A percentile compares a stretch with the other conserved stretches of the same genome.
These are phyloP conservation scores for Stephania japonica DNA, from an alignment of 164 flowering plant genomes.

Conservation along the genomic window DNA sequence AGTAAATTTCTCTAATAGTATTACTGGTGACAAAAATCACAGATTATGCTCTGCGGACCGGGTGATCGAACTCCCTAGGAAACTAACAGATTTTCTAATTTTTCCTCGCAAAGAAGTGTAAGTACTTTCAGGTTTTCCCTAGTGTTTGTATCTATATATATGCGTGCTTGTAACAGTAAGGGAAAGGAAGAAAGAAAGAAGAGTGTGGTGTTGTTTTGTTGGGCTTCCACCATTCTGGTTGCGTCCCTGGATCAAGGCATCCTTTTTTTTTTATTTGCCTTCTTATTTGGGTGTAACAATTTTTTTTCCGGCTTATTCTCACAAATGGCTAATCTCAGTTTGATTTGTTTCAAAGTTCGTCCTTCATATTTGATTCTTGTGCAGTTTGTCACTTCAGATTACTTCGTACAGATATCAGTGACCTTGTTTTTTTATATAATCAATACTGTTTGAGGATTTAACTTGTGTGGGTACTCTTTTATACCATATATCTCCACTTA, in stretches of 20 bases:
- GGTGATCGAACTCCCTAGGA: conserved; percentile 48
- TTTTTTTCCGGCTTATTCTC: background rate
- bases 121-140: conserved; percentile 19
- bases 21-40: conserved; percentile 12
- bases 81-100: conserved; percentile 17
- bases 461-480: too few species aligned
- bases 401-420: background rate
- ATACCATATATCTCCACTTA: too few species aligned
- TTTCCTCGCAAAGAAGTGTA: conserved; percentile 22
- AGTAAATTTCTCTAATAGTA: background rate
- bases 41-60: conserved; percentile 82
- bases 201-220: conserved; percentile 9
- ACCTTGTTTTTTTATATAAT: too few species aligned
- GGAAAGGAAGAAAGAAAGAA: background rate
- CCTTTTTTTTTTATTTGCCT: conserved; percentile 44
- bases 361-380: background rate
- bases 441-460: too few species aligned
- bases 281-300: conserved; percentile 28
- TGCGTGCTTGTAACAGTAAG: conserved; percentile 21
- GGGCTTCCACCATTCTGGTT: conserved; percentile 20
- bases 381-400: background rate
- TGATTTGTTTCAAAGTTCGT: background rate
- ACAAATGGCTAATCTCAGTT: conserved; percentile 2
- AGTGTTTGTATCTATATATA: conserved; percentile 22
- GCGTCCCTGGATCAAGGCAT: conserved; percentile 30